A percentile compares a stretch with the other conserved stretches of the same genome.
Evolutionary conservation across 2,329 filamentous ascomycete genomes (phyloP).

Genomic region (Ceratocystis diversiconidia): DNA sequence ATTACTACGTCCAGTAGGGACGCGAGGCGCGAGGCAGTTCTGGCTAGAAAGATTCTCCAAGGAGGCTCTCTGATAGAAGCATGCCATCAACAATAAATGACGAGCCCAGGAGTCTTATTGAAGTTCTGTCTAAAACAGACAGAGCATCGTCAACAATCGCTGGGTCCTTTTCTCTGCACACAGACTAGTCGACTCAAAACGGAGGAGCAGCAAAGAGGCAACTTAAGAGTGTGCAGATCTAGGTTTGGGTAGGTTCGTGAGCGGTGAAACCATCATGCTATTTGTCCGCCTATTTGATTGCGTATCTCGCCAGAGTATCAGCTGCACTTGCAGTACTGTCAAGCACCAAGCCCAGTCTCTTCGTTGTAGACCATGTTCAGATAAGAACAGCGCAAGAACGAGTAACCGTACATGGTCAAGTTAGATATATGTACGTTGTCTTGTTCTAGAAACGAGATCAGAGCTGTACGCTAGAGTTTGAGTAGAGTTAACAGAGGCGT

Average conservation of each 20-base stretch:
- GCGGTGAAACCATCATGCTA: too few species aligned
- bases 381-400: not conserved
- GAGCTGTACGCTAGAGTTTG: not conserved
- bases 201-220: slow-evolving; percentile 63
- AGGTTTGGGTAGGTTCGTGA: not conserved
- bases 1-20: slow-evolving; percentile 1
- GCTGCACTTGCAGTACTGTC: not conserved
- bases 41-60: slow-evolving; percentile 13
- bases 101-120: slow-evolving; percentile 19
- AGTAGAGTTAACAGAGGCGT: not conserved
- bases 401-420: not conserved
- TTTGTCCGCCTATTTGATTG: not conserved
- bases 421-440: too few species aligned
- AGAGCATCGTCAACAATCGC: slow-evolving; percentile 28
- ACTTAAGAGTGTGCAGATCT: slow-evolving; percentile 85
- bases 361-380: too few species aligned
- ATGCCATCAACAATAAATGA: slow-evolving; percentile 15
- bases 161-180: slow-evolving; percentile 65
- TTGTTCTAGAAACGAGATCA: not conserved
- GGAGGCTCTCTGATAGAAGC: slow-evolving; percentile 9
- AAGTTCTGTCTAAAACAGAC: slow-evolving; percentile 37
- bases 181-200: slow-evolving; percentile 92
- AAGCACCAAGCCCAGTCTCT: not conserved
- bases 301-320: not conserved
- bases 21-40: slow-evolving; percentile 14